Conservation (phyloP, 1,284 basidiomycete species). For the Tetrapyrgos nigripes region DNA sequence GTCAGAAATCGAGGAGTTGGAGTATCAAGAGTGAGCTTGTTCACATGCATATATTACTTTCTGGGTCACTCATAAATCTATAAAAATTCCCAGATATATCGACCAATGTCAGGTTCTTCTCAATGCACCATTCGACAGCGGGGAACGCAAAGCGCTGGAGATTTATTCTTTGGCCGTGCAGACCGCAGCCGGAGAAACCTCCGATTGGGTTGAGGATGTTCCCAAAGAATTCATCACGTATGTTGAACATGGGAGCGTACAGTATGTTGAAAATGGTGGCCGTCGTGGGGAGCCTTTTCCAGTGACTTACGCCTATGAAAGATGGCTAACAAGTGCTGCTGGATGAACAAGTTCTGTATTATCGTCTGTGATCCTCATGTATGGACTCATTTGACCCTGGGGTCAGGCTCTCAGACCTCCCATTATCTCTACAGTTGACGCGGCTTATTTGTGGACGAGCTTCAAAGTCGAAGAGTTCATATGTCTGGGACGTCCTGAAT, state of each 20-base stretch:
- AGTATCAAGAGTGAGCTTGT: slow-evolving; percentile 77
- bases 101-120: slow-evolving; percentile 73
- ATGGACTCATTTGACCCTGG: too few relatives aligned
- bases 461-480: too few relatives aligned
- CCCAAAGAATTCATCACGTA: slow-evolving; percentile 49
- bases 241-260: slow-evolving; percentile 44
- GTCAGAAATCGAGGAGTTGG: slow-evolving; percentile 67
- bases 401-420: too few relatives aligned
- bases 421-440: too few relatives aligned
- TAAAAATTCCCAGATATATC: slow-evolving; percentile 62
- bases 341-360: slow-evolving; percentile 10
- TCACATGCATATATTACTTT: background rate
- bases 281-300: slow-evolving; percentile 40
- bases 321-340: slow-evolving; percentile 36
- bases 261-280: slow-evolving; percentile 27
- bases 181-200: slow-evolving; percentile 48
- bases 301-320: slow-evolving; percentile 46
- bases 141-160: slow-evolving; percentile 60
- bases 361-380: too few relatives aligned
- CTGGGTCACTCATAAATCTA: slow-evolving; percentile 7
- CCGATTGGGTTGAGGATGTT: slow-evolving; percentile 45
- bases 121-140: slow-evolving; percentile 50
- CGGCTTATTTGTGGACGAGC: too few relatives aligned
- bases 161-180: slow-evolving; percentile 62
- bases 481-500: too few relatives aligned